Evolutionary conservation across 2,329 filamentous ascomycete species (phyloP), one percentile per base, ranked within the genome.

Genomic region (Colletotrichum destructivum): DNA sequence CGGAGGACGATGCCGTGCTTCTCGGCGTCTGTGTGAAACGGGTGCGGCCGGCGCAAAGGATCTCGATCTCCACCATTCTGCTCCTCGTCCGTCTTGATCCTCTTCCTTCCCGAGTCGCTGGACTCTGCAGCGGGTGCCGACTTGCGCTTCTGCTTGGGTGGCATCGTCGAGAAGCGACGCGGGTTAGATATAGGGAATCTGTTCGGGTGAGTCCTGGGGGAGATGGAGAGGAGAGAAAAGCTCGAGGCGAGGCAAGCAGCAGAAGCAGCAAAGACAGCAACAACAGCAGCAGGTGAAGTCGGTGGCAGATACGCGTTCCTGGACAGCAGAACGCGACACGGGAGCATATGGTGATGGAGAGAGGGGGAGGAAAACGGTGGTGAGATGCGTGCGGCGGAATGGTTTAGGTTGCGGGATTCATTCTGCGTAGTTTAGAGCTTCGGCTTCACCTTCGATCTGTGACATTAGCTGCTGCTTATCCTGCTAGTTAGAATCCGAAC

Each of bases 1-100:
- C 92, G 90, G 46, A 92, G 84, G 0, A 94, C 89, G 61, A 94
- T 90, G 21, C 90, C 91, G 74, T 91, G 75, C 26, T 85, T 81
- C 73, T 88, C 86, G 11, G 86, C 82, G 26, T 85, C 81, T 18
- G 80, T 76, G n/a, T 84, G 78, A 52, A 84, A 83, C 13, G 84
- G 85, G 71, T 89, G 87, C 0, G 86, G 86, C 31, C 81, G 77
- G 46, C 81, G 82, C 62, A 88, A 76, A 35, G 80, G 81, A 62
- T 83, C 80, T 9, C n/a, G n/a, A 62, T 83, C 80, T 11, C 23
- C 13, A 16, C 73, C 55, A 66, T 74, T 66, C 69, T 75, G 68
- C 57, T 76, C 35, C 35, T 38, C 35, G 3, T 11, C 71, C 1
- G 69, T 78, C 75, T 82, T 84, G 66, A 75, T 74, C 75, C 79